These are phyloP conservation scores for Elongisporangium senticosum DNA, from an alignment of 352 stramenopile species.

Conservation along the genomic window DNA sequence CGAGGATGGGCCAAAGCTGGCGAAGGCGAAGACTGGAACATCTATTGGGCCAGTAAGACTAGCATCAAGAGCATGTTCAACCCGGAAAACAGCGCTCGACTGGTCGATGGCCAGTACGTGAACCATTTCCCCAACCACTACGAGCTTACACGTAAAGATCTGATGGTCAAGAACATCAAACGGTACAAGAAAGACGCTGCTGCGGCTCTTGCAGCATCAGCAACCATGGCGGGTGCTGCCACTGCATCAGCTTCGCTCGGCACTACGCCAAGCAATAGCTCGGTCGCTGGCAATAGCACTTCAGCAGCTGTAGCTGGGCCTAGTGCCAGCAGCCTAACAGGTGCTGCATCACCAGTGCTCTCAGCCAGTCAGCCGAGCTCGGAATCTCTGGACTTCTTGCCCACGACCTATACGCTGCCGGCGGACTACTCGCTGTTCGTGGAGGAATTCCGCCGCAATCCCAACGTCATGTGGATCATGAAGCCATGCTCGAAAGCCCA, in stretches of 20 bases:
- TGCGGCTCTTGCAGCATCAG: conserved; percentile 6
- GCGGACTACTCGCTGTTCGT: conserved; percentile 93
- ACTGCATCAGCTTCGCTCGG: not conserved
- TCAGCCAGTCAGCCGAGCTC: not conserved
- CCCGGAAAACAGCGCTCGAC: conserved; percentile 61
- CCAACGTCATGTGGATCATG: conserved; percentile 93
- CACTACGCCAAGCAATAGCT: not conserved
- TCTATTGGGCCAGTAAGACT: conserved; percentile 90
- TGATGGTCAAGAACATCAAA: conserved; percentile 95
- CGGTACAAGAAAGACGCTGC: conserved; percentile 70
- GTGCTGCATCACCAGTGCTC: not conserved
- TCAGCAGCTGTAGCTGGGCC: not conserved
- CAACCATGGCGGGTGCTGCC: not conserved
- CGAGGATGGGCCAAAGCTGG: conserved; percentile 74
- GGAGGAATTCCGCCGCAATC: conserved; percentile 83
- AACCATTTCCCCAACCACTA: conserved; percentile 91
- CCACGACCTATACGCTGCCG: conserved; percentile 90
- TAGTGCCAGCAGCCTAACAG: not conserved
- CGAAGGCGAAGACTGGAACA: conserved; percentile 89
- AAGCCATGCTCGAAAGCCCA: conserved; percentile 88
- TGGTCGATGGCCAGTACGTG: conserved; percentile 69
- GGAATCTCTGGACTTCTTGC: conserved; percentile 73
- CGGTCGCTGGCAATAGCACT: not conserved
- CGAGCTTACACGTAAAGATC: conserved; percentile 90
- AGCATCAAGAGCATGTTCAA: conserved; percentile 89